Evolutionary conservation across 805 yeast species (phyloP).

Genomic region (Nakazawaea pomicola): DNA sequence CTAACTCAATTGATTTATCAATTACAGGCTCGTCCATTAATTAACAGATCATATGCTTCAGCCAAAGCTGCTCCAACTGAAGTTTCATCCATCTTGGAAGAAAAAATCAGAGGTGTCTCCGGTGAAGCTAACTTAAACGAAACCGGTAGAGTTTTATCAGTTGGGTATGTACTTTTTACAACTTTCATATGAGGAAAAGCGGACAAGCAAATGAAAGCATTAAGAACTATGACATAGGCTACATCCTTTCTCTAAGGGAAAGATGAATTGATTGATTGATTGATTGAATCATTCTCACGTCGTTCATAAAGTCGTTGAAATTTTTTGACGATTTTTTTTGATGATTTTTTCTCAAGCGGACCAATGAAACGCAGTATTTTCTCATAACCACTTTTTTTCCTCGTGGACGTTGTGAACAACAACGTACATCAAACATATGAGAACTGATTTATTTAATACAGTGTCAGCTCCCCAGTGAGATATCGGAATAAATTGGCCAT

Average conservation of each 20-base stretch:
- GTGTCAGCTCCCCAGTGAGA: too few relatives aligned
- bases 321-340: constrained; percentile 6
- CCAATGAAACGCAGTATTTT: constrained; percentile 23
- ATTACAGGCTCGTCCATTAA: constrained; percentile 64
- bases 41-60: constrained; percentile 80
- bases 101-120: constrained; percentile 98
- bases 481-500: too few relatives aligned
- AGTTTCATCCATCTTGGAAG: constrained; percentile 98
- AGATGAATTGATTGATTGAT: background rate
- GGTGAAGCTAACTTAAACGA: constrained; percentile 97
- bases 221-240: too few relatives aligned
- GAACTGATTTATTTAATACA: too few relatives aligned
- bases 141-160: constrained; percentile 98
- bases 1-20: constrained; percentile 1
- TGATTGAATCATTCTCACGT: constrained; percentile 5
- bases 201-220: too few relatives aligned
- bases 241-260: too few relatives aligned
- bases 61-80: constrained; percentile 99
- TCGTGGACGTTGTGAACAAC: too few relatives aligned
- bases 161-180: constrained; percentile 62
- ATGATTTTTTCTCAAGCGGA: constrained; percentile 5
- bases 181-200: too few relatives aligned
- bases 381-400: constrained; percentile 21
- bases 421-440: too few relatives aligned
- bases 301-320: background rate